Conservation (phyloP, 2,329 filamentous ascomycete genomes). For the Fusarium anguioides region DNA sequence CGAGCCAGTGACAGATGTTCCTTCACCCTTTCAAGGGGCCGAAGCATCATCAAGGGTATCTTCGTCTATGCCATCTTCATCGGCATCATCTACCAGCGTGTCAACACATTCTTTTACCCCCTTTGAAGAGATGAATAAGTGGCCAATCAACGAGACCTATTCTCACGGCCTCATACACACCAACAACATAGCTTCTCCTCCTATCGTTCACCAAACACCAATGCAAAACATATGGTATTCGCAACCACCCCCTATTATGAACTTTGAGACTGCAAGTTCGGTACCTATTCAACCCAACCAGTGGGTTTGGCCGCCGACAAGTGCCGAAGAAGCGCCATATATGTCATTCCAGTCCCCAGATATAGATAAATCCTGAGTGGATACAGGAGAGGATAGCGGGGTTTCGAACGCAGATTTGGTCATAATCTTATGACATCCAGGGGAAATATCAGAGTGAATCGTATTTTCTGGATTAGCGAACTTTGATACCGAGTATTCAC, state of each 20-base stretch:
- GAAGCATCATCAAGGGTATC: slow-evolving; percentile 35
- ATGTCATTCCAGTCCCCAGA: slow-evolving; percentile 34
- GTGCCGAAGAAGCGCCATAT: slow-evolving; percentile 29
- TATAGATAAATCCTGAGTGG: slow-evolving; percentile 29
- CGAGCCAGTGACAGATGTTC: slow-evolving; percentile 6
- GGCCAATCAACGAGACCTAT: slow-evolving; percentile 40
- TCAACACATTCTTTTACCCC: slow-evolving; percentile 40
- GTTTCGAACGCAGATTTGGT: neutral
- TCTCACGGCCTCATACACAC: slow-evolving; percentile 39
- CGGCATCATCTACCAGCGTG: slow-evolving; percentile 37
- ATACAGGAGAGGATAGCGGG: neutral
- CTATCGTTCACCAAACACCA: slow-evolving; percentile 37
- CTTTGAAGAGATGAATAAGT: slow-evolving; percentile 42
- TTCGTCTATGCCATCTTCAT: slow-evolving; percentile 42
- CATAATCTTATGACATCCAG: neutral
- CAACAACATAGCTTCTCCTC: slow-evolving; percentile 27
- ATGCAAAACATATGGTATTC: slow-evolving; percentile 46
- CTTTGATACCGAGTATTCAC: neutral
- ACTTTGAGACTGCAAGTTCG: slow-evolving; percentile 44
- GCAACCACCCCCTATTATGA: slow-evolving; percentile 47
- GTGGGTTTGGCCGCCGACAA: slow-evolving; percentile 46
- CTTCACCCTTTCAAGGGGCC: slow-evolving; percentile 28
- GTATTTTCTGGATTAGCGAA: neutral
- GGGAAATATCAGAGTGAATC: neutral
- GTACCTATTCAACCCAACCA: slow-evolving; percentile 41